Evolutionary conservation across 73 alveolate genomes (phyloP), one percentile per base, ranked within the genome.

Genomic region (Symbiodinium natans): DNA sequence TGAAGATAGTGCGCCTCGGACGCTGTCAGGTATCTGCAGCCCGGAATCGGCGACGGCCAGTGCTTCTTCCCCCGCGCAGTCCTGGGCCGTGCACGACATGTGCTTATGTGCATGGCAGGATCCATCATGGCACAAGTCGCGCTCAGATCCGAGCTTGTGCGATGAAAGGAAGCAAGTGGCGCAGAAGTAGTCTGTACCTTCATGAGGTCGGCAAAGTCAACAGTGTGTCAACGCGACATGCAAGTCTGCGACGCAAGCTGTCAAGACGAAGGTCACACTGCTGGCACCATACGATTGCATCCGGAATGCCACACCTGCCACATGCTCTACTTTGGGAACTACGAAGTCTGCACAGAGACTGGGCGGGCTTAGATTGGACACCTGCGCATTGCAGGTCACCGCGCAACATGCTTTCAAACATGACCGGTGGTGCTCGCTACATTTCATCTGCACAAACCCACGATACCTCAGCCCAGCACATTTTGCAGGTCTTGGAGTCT

Each of bases 161-260:
- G 97, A 41, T n/a, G 98, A 42, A 23, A 92, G 98, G 92, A 92
- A 92, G 92, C 98, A 92, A 80, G 92, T 92, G 98, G 98, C 98
- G 98, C 98, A 92, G 92, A 77, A 92, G 98, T 92, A 92, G 43
- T 92, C 98, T 52, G 90, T 80, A 92, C 92, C 98, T 77, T 42
- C 71, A 40, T 43, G 43, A 7, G 85, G 8, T 13, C 41, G 29
- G 43, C 42, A 17, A 25, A 63, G 29, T 63, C 80, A 5, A 29
- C 80, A 9, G 80, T 27, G 80, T 29, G 80, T 2, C 40, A 13
- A 63, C n/a, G n/a, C 9, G 71, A 52, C 71, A 27, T 63, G 9
- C 77, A 1, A 1, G 77, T 59, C 6, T 19, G 36, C 1, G 77
- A 11, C 10, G 19, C 13, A 27, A 63, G 17, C 29, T 0, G 80